phyloP scores from a whole-genome alignment of 2,329 filamentous ascomycete genomes.

The Penicillium janthinellum region DNA sequence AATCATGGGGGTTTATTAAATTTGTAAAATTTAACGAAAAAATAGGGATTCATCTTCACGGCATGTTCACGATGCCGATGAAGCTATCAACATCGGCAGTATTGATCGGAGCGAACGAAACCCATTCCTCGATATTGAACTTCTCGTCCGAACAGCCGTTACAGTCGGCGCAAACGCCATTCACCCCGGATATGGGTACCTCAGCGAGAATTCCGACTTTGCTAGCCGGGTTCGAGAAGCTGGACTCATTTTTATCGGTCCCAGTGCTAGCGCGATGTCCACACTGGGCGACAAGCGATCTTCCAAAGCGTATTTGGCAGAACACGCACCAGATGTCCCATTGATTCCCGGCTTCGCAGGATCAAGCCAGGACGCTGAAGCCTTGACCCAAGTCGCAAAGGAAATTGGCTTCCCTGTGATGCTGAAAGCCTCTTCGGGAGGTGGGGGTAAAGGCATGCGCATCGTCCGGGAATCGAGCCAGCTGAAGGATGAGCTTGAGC shows the following conservation, averaged over 20 bases:
- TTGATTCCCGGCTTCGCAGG: constrained; percentile 32
- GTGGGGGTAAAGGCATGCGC: constrained; percentile 51
- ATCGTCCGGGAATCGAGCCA: constrained; percentile 36
- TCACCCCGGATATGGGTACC: constrained; percentile 40
- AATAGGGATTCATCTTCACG: constrained; percentile 31
- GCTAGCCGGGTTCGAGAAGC: constrained; percentile 30
- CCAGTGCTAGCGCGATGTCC: constrained; percentile 33
- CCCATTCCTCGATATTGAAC: constrained; percentile 34
- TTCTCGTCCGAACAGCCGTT: constrained; percentile 31
- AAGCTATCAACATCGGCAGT: constrained; percentile 32
- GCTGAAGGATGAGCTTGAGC: constrained; percentile 38
- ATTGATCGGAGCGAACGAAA: constrained; percentile 17
- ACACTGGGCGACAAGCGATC: constrained; percentile 29
- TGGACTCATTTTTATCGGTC: constrained; percentile 38
- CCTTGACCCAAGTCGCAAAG: constrained; percentile 23
- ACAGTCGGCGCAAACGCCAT: constrained; percentile 30
- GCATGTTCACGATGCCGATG: constrained; percentile 37
- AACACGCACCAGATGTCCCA: constrained; percentile 31
- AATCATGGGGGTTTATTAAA: not conserved
- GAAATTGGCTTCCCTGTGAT: constrained; percentile 45
- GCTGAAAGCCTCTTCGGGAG: constrained; percentile 53
- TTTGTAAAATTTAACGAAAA: not conserved
- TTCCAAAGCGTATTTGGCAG: constrained; percentile 17
- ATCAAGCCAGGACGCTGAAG: constrained; percentile 24
- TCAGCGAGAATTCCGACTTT: constrained; percentile 39